Base-by-base conservation (phyloP, 176 grass and related monocot species). In the Oryza longistaminata region DNA sequence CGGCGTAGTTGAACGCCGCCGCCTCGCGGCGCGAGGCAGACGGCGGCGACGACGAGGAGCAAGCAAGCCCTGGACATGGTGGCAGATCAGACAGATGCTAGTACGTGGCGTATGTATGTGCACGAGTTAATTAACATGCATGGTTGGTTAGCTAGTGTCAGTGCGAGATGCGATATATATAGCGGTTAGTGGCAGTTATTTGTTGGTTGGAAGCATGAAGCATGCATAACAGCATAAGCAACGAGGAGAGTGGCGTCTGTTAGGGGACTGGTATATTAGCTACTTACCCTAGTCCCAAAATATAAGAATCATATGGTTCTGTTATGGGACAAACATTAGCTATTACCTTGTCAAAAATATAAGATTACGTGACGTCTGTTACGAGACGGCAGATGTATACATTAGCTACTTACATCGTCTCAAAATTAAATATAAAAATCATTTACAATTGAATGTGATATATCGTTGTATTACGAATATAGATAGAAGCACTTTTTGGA, bases 1-100 rank as follows among this genome's bases (percentile, higher is more conserved):
- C 93, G 1, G 80, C 80, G 80, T 95, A 95, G 87, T 95, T 81
- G 62, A 89, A 76, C 70, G 87, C 84, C 2, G 61, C 70, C 2
- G 15, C 14, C 25, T 5, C 13, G 52, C 14, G 24, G 14, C 4
- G 67, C 5, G n/a, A 92, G 82, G 9, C 27, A 85, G 24, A 53
- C 34, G 15, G 27, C 27, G 34, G 5, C 34, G 5, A 35, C 34
- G 34, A 35, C 34, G 5, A 31, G 2, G 67, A 73, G 44, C 11
- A 76, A 69, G 13, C 24, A 74, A 45, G 2, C 37, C 68, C 6
- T 66, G 73, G 31, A 44, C 44, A 19, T 82, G 71, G n/a, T 27
- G 79, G 46, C 11, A 46, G 11, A 11, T 13, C 11, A 40, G 46
- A 15, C 3, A 15, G 46, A 15, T 33, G 73, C 34, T 83, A 74